Evolutionary conservation across 306 rosid genomes (phyloP), one percentile per base, ranked within the genome.

Genomic region (Pterocarpus santalinus): DNA sequence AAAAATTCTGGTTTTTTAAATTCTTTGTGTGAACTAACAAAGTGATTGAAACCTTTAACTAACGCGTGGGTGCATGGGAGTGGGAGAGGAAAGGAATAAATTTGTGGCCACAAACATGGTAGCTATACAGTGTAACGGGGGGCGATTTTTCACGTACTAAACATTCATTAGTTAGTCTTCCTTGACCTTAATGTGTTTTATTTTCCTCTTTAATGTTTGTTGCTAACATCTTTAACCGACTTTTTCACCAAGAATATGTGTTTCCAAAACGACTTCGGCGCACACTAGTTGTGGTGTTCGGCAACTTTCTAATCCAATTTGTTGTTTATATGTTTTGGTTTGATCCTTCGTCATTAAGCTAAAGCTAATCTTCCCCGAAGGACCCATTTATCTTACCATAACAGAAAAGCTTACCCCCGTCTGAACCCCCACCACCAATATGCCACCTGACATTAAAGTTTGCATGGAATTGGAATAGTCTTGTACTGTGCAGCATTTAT

Each of bases 341-440:
- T 89, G 92, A 92, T 92, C 86, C 98, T 94, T 94, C 93, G 89
- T 85, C 77, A 86, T 87, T 94, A 94, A 94, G 98, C 87, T 91
- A 94, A 82, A 22, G 16, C 90, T 77, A 76, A 88, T 88, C 86
- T 83, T 67, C 14, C 4, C 72, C 82, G 55, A 34, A 81, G 8
- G 9, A 53, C 75, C 82, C 85, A 58, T 81, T 34, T 34, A 41
- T 41, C 70, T 53, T 72, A 53, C 86, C 73, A 28, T 22, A 52
- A 34, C 30, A 70, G 44, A 68, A 77, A 77, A 81, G 78, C 49
- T 43, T 58, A 57, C 64, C 69, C 73, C 52, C 62, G 35, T 64
- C 81, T 79, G 75, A 16, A 79, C 61, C 73, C 81, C 80, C 92
- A 22, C 28, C 90, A 75, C 83, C 85, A 77, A 74, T 74, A 41